These are phyloP conservation scores for Chrysochromulina tobinii DNA, from an alignment of 78 protist species.

Conservation along the genomic window DNA sequence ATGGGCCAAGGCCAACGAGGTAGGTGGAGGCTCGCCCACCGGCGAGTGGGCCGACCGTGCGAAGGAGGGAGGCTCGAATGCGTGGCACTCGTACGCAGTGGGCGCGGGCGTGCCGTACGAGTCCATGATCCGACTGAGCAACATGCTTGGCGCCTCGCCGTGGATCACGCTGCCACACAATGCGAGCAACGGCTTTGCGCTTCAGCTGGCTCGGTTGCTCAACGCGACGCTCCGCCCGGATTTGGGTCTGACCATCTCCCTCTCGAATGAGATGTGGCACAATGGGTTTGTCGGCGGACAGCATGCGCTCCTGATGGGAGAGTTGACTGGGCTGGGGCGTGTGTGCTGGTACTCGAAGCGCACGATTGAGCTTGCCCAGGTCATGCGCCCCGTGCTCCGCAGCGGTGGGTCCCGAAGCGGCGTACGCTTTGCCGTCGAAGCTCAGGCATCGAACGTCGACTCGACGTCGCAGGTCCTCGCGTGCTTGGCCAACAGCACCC, in stretches of 20 bases:
- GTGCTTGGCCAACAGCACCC: neutral
- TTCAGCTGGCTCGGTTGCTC: neutral
- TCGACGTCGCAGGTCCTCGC: neutral
- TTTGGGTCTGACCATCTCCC: neutral
- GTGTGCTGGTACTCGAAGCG: too few relatives aligned
- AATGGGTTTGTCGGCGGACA: neutral
- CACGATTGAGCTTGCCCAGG: too few relatives aligned
- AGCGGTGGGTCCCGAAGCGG: too few relatives aligned
- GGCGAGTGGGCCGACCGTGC: neutral
- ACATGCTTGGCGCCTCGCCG: slow-evolving; percentile 9
- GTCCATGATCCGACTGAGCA: neutral
- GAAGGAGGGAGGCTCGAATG: too few relatives aligned
- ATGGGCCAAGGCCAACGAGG: slow-evolving; percentile 17
- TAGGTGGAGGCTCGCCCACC: too few relatives aligned
- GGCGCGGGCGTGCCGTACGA: neutral
- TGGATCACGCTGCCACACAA: slow-evolving; percentile 34
- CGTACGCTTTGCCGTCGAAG: too few relatives aligned
- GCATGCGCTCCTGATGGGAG: neutral
- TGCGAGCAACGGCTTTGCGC: slow-evolving; percentile 16
- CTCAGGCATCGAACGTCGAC: neutral
- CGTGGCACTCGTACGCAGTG: too few relatives aligned
- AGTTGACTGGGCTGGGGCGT: too few relatives aligned
- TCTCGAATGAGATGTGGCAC: slow-evolving; percentile 25
- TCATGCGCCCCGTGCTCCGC: too few relatives aligned
- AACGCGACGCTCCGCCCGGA: neutral